Conservation (phyloP, 1,139 yeast genomes). For the Kazachstania sp. region DNA sequence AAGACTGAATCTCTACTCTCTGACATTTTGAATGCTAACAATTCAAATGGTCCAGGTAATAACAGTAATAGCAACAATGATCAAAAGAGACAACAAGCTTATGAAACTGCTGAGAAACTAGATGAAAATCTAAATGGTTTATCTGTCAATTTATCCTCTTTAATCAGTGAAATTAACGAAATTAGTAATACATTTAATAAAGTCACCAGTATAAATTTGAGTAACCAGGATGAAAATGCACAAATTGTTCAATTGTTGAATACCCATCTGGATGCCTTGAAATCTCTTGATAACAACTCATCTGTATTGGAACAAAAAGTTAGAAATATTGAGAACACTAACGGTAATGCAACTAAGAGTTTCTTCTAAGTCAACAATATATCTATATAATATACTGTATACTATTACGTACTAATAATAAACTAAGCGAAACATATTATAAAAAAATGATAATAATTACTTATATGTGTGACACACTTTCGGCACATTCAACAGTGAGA, state of each 20-base stretch:
- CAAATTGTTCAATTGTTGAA: conserved; percentile 75
- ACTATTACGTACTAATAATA: no score
- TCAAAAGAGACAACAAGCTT: conserved; percentile 84
- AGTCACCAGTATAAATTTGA: conserved; percentile 39
- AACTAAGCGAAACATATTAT: no score
- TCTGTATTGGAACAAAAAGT: conserved; percentile 60
- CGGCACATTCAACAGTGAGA: no score
- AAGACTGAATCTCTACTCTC: conserved; percentile 61
- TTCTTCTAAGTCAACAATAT: no score
- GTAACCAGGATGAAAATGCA: conserved; percentile 32
- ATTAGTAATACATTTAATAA: conserved; percentile 79
- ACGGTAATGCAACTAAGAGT: background rate
- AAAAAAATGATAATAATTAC: no score
- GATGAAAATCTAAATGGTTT: conserved; percentile 74
- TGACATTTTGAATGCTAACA: conserved; percentile 33
- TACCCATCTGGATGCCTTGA: conserved; percentile 81
- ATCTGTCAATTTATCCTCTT: conserved; percentile 65
- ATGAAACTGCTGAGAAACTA: conserved; percentile 75
- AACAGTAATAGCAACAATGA: conserved; percentile 39
- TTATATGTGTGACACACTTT: no score
- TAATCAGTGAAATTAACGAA: conserved; percentile 78
- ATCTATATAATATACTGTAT: no score
- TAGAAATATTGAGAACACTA: conserved; percentile 5
- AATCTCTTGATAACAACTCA: conserved; percentile 75
- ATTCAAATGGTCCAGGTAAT: conserved; percentile 11